Base-by-base conservation (phyloP, 495 filamentous ascomycete species). In the Bacidia gigantensis region DNA sequence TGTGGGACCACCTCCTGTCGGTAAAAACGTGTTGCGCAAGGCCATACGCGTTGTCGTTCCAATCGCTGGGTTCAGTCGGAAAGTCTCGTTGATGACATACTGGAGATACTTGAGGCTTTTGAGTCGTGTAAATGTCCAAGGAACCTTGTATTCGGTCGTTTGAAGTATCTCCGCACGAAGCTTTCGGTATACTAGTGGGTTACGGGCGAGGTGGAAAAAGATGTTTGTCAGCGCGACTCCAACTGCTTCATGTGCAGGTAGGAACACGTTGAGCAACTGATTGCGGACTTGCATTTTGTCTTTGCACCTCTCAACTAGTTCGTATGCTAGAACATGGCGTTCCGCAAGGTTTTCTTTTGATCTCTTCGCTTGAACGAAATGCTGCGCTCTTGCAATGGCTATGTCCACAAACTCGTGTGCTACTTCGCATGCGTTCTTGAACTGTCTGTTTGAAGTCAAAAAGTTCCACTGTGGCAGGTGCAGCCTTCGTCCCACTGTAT, bases 181-280 rank as follows among this genome's bases (percentile, higher is more conserved):
- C 52, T 74, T 73, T 9, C 45, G 20, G 51, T 67, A 78, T 11
- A 76, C 61, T 0, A 53, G 53, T 0, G 72, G 76, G 52, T 74
- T 52, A 21, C 72, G 64, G 0, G 75, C 67, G 12, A 82, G 64
- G 39, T 73, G 62, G 63, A 74, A 74, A 18, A 79, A 66, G 0
- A 74, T 69, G 69, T 73, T 81, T 46, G 77, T 75, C 11, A 84
- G 68, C 2, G 78, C 64, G 2, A 76, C 72, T 5, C 76, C 81
- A 0, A 69, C 72, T 21, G 73, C 71, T 50, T 79, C 73, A 14
- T 50, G 58, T 14, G 55, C 60, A 18, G 58, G 56, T 0, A 58
- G 29, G 35, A 61, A 58, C 20, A 56, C 52, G 17, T 58, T 56
- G 11, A 61, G 25, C 3, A 58, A 12, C 21, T 50, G 23, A 32